Base-by-base conservation (phyloP, 1,139 yeast genomes). In the Blastobotrys niveus region DNA sequence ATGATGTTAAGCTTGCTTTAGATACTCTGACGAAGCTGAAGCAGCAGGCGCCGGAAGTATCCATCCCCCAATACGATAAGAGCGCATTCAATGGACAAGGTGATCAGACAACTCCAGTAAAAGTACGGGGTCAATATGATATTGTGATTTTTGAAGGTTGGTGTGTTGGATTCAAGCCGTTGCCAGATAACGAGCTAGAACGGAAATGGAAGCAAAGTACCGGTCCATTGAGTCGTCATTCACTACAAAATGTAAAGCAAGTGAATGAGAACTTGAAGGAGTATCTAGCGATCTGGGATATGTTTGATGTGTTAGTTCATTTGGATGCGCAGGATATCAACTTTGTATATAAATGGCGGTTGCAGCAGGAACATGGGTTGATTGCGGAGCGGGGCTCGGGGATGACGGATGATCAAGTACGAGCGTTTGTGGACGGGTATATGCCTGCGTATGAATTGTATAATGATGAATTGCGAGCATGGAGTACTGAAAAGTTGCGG, bases 61-160 rank as follows among this genome's bases (percentile, higher is more conserved):
- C 57, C 2, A 70, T 85, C 5, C 97, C 97, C 0, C 55, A 64
- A 5, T 91, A 87, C 62, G 95, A 91, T 60, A 91, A 91, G 62
- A 77, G 94, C 1, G 67, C 70, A n/a, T 75, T 67, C 53, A 47
- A 59, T 15, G 98, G 97, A 0, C 74, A 74, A 49, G 98, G 98
- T 3, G 97, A 91, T 62, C 66, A 97, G 43, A 63, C 2, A 49
- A 55, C 0, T 53, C 64, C 7, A 57, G n/a, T n/a, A n/a, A n/a
- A n/a, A n/a, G n/a, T n/a, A n/a, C n/a, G n/a, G n/a, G n/a, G n/a
- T n/a, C n/a, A 73, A 0, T 68, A 78, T 3, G 86, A 84, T 55
- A 72, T 88, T 1, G 72, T 89, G 3, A 62, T 91, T 5, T 72
- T 91, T 42, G 98, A 91, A 65, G 98, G 98, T 2, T 91, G 98